Evolutionary conservation across 2,329 filamentous ascomycete genomes (phyloP).

Genomic region (Ophidiomyces ophidiicola): DNA sequence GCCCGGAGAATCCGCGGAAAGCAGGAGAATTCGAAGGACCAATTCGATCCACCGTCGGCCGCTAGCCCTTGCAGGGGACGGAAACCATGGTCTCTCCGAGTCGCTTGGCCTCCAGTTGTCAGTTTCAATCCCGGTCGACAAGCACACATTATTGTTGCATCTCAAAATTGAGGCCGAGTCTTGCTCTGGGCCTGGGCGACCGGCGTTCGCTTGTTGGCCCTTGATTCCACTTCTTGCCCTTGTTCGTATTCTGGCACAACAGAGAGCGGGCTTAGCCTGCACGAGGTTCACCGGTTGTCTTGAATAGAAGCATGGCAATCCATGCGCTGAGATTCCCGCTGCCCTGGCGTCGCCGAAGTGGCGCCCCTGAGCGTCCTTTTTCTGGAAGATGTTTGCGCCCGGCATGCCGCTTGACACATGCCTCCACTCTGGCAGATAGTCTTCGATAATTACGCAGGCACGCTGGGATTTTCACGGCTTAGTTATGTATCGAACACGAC

Average conservation of each 20-base stretch:
- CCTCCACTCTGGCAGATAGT: too few relatives aligned
- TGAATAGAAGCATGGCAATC: slow-evolving; percentile 3
- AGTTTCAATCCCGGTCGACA: slow-evolving; percentile 2
- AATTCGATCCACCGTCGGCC: not conserved
- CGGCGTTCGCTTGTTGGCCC: slow-evolving; percentile 1
- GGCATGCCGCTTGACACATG: too few relatives aligned
- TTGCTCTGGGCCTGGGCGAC: not conserved
- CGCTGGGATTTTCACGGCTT: too few relatives aligned
- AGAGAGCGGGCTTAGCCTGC: too few relatives aligned
- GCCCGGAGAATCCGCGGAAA: not conserved
- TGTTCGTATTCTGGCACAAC: slow-evolving; percentile 3
- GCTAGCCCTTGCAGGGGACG: not conserved
- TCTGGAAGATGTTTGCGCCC: too few relatives aligned
- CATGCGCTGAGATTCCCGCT: not conserved
- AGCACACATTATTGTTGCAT: slow-evolving; percentile 8
- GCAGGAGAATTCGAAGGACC: not conserved
- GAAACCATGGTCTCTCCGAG: too few relatives aligned
- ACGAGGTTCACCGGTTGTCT: not conserved
- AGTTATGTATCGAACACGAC: slow-evolving; percentile 3
- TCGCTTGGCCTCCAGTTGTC: too few relatives aligned
- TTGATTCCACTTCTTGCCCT: not conserved
- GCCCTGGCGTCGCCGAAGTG: too few relatives aligned
- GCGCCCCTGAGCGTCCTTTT: too few relatives aligned
- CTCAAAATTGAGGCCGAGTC: slow-evolving; percentile 2
- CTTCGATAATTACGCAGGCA: too few relatives aligned